Evolutionary conservation across 1,284 basidiomycete genomes (phyloP), one percentile per base, ranked within the genome.

Genomic region (Blastosporella zonata): DNA sequence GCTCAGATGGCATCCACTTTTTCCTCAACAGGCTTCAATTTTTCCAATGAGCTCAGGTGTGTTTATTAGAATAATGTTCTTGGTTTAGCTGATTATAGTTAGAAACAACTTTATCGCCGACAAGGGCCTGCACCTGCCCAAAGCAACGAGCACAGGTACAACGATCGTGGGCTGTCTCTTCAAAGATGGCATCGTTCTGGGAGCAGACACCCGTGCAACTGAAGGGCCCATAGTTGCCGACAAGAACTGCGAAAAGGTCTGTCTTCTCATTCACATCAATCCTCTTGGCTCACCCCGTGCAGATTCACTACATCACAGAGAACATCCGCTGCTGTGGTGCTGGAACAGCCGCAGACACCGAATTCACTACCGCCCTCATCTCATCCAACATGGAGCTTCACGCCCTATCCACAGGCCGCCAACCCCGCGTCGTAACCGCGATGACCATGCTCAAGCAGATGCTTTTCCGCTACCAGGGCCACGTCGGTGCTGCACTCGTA

Each of bases 171-270:
- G 96, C 22, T 93, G 93, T 62, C 73, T 97, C 50, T 99, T 91
- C 68, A 86, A 86, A 58, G 93, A 93, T 65, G 97, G 96, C 3
- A 85, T 99, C 52, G 84, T 97, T 12, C 82, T 99, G 9, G 97
- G 96, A 37, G 97, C 97, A 28, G 97, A 99, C 70, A 99, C 97
- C 0, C 81, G 96, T 61, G 93, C 95, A 2, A 98, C 96, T 0
- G 92, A 88, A 58, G 96, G 96, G 0, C 82, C 86, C 18, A 98
- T 99, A 59, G 93, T 99, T 12, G 95, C 95, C 1, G 96, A 98
- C 75, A 98, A 98, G 84, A 98, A 98, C 72, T 99, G 96, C 69
- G 96, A 98, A 75, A 99, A 99, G 88, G 93, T 93, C 49, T 46
- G 74, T 33, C 25, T 23, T n/a, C 33, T 12, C 29, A 8, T 7